A percentile compares a stretch with the other conserved stretches of the same genome.
Evolutionary conservation across 805 yeast genomes (phyloP).

Genomic region (Myxozyma nipponensis): DNA sequence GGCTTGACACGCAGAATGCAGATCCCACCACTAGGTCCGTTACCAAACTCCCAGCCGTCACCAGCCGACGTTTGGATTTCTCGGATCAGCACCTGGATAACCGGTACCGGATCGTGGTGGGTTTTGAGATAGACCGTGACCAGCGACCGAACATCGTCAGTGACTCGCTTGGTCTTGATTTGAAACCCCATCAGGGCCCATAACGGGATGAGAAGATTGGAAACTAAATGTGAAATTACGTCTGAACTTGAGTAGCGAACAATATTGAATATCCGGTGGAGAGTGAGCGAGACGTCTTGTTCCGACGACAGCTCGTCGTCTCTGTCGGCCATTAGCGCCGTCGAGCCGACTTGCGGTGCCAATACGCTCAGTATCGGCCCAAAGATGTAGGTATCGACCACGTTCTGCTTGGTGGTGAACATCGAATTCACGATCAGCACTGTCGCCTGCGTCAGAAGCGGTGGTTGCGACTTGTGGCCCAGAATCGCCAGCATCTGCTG

Average conservation of each 20-base stretch:
- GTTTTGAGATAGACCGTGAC: conserved; percentile 23
- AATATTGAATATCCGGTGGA: conserved; percentile 8
- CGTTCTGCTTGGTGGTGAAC: conserved; percentile 33
- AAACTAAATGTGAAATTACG: conserved; percentile 1
- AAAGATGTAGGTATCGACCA: conserved; percentile 60
- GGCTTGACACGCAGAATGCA: conserved; percentile 25
- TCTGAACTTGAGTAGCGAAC: conserved; percentile 16
- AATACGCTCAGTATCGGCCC: conserved; percentile 16
- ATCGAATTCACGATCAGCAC: conserved; percentile 52
- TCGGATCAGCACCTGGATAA: conserved; percentile 36
- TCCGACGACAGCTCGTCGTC: conserved; percentile 30
- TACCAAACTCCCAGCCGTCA: conserved; percentile 31
- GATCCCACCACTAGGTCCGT: conserved; percentile 33
- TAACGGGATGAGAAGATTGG: conserved; percentile 8
- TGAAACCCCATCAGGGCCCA: conserved; percentile 23
- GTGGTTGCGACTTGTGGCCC: conserved; percentile 58
- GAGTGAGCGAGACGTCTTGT: conserved; percentile 41
- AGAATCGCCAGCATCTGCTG: conserved; percentile 51
- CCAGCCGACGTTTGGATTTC: conserved; percentile 35
- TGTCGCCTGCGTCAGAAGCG: conserved; percentile 44
- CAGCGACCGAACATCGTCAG: conserved; percentile 12
- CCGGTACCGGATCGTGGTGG: conserved; percentile 34
- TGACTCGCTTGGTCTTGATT: conserved; percentile 17
- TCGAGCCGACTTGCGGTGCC: conserved; percentile 2
- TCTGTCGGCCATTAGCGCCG: neutral